phyloP scores from a whole-genome alignment of 805 yeast species.

The Starmerella davenportii region DNA sequence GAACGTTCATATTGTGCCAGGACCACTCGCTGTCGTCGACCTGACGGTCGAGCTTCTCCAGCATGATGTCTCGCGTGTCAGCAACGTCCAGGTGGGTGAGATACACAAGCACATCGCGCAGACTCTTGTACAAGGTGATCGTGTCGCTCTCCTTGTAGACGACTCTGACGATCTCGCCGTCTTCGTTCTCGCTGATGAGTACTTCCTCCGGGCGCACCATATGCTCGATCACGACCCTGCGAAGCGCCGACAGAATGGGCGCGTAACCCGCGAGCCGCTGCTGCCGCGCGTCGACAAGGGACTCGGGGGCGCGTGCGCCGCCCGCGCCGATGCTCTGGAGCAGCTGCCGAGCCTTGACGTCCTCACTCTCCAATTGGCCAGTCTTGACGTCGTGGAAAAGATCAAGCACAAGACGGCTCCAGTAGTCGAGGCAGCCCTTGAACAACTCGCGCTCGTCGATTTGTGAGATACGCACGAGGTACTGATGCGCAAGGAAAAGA shows the following conservation, averaged over 20 bases:
- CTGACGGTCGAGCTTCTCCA: constrained; percentile 75
- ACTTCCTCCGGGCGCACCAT: constrained; percentile 99
- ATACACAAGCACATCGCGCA: constrained; percentile 89
- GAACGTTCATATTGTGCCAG: constrained; percentile 91
- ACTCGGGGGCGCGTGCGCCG: constrained; percentile 16
- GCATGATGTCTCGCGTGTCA: constrained; percentile 89
- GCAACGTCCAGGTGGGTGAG: constrained; percentile 87
- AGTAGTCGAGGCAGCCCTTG: constrained; percentile 87
- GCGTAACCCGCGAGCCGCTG: constrained; percentile 72
- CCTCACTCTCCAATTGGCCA: constrained; percentile 50
- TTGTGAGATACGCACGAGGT: constrained; percentile 66
- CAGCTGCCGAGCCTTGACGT: constrained; percentile 56
- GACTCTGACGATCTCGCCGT: constrained; percentile 96
- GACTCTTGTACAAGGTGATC: constrained; percentile 80
- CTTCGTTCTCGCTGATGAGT: constrained; percentile 89
- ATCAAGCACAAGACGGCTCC: constrained; percentile 72
- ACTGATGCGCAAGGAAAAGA: constrained; percentile 55
- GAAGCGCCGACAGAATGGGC: constrained; percentile 59
- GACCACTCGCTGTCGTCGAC: constrained; percentile 97
- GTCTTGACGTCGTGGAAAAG: constrained; percentile 73
- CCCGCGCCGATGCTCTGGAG: constrained; percentile 21
- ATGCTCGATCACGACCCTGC: constrained; percentile 86
- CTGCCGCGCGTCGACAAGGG: constrained; percentile 1
- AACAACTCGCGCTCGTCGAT: constrained; percentile 92
- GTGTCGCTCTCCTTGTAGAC: constrained; percentile 95